Base-by-base conservation (phyloP, 2,329 filamentous ascomycete species). In the Monilinia fructicola region DNA sequence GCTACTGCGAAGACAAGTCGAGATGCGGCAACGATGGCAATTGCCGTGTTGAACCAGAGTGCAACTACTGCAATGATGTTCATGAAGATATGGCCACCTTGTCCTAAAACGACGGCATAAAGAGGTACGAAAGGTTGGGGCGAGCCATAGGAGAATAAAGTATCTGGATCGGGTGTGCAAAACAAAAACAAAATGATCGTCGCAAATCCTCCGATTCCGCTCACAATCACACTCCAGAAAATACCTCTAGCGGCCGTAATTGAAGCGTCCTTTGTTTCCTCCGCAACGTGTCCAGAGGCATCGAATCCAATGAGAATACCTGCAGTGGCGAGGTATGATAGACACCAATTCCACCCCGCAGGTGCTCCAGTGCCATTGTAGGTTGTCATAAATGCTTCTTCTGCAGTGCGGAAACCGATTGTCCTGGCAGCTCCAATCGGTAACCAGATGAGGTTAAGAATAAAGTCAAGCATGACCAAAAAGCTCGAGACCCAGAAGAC, bases 381-480 rank as follows among this genome's bases (percentile, higher is more conserved):
- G n/a, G 67, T 69, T 35, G 68, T 66, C 46, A 65, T 56, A 35
- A 69, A 69, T 18, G 65, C 68, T 21, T 66, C 64, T 21, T 66
- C 54, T n/a, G 68, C 64, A 21, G 68, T 42, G 18, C 65, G 68
- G 64, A 69, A 69, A 7, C 68, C 68, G 38, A 66, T 68, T 9
- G 68, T 68, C 28, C 48, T 52, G 35, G 63, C 56, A 35, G 65
- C 64, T 40, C 67, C 67, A 23, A 69, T 68, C 14, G 68, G 68
- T 10, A 69, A 35, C 68, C 68, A 69, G 42, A 69, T 67, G 26
- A 69, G 35, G 23, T 69, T 69, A n/a, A 69, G 67, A 21, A 69
- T 6, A 11, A 69, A 66, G 28, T 69, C 68, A 48, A 69, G 60
- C 31, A 52, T 61, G 31, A 69, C 68, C 23, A 69, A 54, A 26